Evolutionary conservation across 2,329 filamentous ascomycete species (phyloP).

Genomic region (Penicillium sumatraense): DNA sequence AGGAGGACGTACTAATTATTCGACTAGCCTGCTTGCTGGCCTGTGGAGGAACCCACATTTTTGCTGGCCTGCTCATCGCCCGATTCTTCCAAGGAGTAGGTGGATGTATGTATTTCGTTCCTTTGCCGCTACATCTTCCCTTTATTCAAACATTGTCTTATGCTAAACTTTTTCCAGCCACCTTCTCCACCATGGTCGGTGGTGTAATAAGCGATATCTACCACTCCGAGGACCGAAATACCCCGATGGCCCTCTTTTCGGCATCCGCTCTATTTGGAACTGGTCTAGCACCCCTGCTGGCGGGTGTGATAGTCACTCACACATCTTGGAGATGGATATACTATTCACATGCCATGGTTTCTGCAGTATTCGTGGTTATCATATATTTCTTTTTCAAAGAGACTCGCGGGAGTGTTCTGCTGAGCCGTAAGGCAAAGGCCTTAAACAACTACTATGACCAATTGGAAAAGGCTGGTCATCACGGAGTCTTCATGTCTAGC

Average conservation of each 20-base stretch:
- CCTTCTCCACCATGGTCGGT: constrained; percentile 88
- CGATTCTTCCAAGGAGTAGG: constrained; percentile 80
- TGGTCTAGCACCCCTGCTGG: constrained; percentile 75
- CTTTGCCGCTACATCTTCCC: background rate
- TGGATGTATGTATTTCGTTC: constrained; percentile 59
- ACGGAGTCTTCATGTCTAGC: constrained; percentile 56
- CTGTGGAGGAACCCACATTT: constrained; percentile 71
- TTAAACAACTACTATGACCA: constrained; percentile 81
- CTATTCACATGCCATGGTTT: constrained; percentile 78
- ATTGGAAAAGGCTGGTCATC: constrained; percentile 68
- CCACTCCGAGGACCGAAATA: constrained; percentile 76
- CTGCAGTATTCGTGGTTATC: constrained; percentile 65
- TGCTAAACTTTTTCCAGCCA: constrained; percentile 37
- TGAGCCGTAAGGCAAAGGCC: constrained; percentile 73
- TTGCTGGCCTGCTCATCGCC: constrained; percentile 74
- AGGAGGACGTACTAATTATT: constrained; percentile 14
- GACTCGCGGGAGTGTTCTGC: constrained; percentile 77
- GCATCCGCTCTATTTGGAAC: constrained; percentile 78
- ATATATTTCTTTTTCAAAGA: constrained; percentile 77
- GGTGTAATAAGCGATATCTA: constrained; percentile 89
- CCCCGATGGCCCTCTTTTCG: constrained; percentile 88
- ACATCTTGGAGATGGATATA: constrained; percentile 85
- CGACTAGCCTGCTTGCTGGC: constrained; percentile 64
- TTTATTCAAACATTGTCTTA: background rate
- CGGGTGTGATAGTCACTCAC: constrained; percentile 69